Base-by-base conservation (phyloP, 2,329 filamentous ascomycete genomes). In the Pseudogymnoascus sp. region DNA sequence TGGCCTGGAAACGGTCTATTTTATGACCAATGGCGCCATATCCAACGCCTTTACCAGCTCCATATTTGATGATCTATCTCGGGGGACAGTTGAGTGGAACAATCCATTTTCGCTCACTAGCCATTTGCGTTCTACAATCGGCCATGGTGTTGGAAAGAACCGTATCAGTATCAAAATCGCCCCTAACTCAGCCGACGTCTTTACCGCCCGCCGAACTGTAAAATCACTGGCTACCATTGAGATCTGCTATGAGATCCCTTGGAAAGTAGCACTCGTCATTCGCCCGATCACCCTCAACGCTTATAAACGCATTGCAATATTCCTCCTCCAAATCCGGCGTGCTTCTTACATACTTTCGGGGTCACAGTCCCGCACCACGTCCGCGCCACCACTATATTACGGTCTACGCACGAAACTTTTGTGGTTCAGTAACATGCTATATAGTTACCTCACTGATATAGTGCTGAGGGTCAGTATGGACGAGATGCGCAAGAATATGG, bases 41-140 rank as follows among this genome's bases (percentile, higher is more conserved):
- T 84, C 88, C 1, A 83, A 88, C 56, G 75, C 78, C 0, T 88
- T 96, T 68, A 84, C 88, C 11, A 80, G 81, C 26, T 82, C 83
- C 11, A 74, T 97, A 1, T 96, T 96, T 71, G 84, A 87, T 62
- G 86, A 89, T 59, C 82, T 97, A 50, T 89, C 95, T 68, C 79
- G 77, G 1, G 70, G 81, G 14, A 80, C 77, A 71, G 74, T 71
- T 5, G 77, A 77, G 37, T 97, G 92, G 93, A 87, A 88, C 65
- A 91, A 97, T 72, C 84, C 87, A 19, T 96, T 93, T 70, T 81
- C 89, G 0, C 78, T 97, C 28, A 95, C 89, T 0, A 90, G 93
- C 67, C 76, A 91, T 1, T 87, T 89, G 0, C 89, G 91, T 64
- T 87, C 87, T 63, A 86, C 89, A 0, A 92, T 91, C 72, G 80